Base-by-base conservation (phyloP, 768 basidiomycete genomes). In the Candolleomyces efflorescens region DNA sequence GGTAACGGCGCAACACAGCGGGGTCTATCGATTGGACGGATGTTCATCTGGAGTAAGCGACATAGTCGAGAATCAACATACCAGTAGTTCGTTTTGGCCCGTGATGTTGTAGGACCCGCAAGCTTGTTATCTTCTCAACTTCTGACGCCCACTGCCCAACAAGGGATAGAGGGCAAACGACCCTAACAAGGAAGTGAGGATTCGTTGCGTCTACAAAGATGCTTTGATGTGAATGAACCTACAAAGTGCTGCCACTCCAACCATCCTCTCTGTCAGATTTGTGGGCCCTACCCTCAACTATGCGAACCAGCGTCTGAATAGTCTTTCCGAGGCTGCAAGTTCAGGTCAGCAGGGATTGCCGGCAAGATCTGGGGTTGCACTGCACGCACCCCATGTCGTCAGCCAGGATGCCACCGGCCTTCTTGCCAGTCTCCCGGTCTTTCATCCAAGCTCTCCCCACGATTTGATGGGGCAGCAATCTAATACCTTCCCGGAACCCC, bases 141-240 rank as follows among this genome's bases (percentile, higher is more conserved):
- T 99, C 96, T 7, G 82, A 77, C 10, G 87, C 87, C 96, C 96
- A 99, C 70, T 99, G 97, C 12, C 82, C 81, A 54, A 97, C 85
- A 12, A 99, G 83, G 13, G 90, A 83, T 12, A 97, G 79, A 2
- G 96, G 96, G 53, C 89, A 91, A 27, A 98, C 75, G 38, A 98
- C 89, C 17, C 96, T 95, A 62, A 22, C 4, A 32, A 13, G 32
- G 43, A 41, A 48, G 24, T 63, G 23, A 56, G 55, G 55, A 49
- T 39, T n/a, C n/a, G n/a, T n/a, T n/a, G 38, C 27, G 36, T 46
- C 7, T 41, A 38, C 24, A 44, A 18, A 32, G 23, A 49, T 53
- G n/a, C n/a, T n/a, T n/a, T n/a, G 7, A 43, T 23, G 45, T 13
- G 52, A 39, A 15, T 22, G 10, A 45, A 60, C 87, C 37, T 66